Base-by-base conservation (phyloP, 495 filamentous ascomycete genomes). In the Poronia punctata region DNA sequence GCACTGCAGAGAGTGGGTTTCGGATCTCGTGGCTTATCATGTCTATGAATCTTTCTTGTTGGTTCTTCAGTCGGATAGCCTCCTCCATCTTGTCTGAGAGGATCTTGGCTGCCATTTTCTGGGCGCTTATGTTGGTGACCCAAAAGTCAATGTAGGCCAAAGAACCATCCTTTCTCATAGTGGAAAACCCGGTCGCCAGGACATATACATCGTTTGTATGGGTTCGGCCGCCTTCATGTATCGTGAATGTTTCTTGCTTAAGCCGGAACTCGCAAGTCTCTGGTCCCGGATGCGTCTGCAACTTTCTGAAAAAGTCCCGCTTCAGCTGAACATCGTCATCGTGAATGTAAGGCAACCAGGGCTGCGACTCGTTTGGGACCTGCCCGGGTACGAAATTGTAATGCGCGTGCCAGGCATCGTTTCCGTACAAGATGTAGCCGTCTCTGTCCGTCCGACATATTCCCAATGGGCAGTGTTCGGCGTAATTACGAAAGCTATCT, bases 1-100 rank as follows among this genome's bases (percentile, higher is more conserved):
- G 53, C 17, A 86, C 82, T 0, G 82, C 82, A 18, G 70, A 78
- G 1, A 87, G 61, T 4, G 83, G 83, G 43, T 87, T 87, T 3
- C 82, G 70, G 51, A 87, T 81, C 50, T 88, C 83, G 52, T 86
- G 82, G 22, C 75, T 82, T 24, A 79, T 83, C 57, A 83, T 86
- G 55, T 85, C 82, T 52, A 87, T 85, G 51, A 86, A 86, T 25
- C 76, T 78, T 47, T 86, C 75, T 39, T 79, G 76, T 37, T 76
- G 72, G 17, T 63, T 56, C 41, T 76, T 75, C 14, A 64, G 67
- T 41, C 65, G 55, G 26, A 70, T 64, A 1, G 65, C 67, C 36
- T 70, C 65, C 28, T 68, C 64, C 43, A 54, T 48, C 31, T 48
- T 43, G 15, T 54, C 47, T 1, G 43, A 63, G 10, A 69, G 61